Conservation (phyloP, 2,329 filamentous ascomycete genomes). For the Colletotrichum falcatum region DNA sequence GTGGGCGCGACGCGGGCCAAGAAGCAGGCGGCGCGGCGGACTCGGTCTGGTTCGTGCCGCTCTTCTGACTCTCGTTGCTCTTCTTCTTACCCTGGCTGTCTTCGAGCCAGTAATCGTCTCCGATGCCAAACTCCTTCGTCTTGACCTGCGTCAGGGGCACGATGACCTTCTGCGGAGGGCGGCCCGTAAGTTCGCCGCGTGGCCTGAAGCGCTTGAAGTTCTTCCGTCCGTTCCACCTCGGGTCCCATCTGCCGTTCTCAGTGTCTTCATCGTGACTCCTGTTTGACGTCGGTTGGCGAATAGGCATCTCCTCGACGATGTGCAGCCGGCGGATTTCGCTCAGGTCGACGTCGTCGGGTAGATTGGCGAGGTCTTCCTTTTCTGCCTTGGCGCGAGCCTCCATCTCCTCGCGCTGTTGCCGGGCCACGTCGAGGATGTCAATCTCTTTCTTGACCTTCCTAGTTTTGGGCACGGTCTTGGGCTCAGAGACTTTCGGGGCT, state of each 20-base stretch:
- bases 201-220: constrained; percentile 93
- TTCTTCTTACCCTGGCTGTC: constrained; percentile 52
- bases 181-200: constrained; percentile 62
- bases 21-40: constrained; percentile 4
- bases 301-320: constrained; percentile 80
- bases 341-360: constrained; percentile 75
- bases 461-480: constrained; percentile 47
- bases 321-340: constrained; percentile 79
- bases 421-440: constrained; percentile 76
- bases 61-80: constrained; percentile 44
- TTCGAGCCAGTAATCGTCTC: constrained; percentile 82
- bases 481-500: constrained; percentile 47
- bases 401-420: constrained; percentile 71
- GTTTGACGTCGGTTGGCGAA: constrained; percentile 58
- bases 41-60: constrained; percentile 39
- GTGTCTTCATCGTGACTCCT: constrained; percentile 63
- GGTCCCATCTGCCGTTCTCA: constrained; percentile 78
- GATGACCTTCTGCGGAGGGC: constrained; percentile 66
- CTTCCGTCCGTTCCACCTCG: constrained; percentile 91
- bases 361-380: constrained; percentile 63
- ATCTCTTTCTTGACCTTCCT: constrained; percentile 70
- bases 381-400: constrained; percentile 71
- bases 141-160: constrained; percentile 79
- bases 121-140: constrained; percentile 78
- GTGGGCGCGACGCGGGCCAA: constrained; percentile 26